Percentiles rank a stretch among this genome's conserved stretches.
phyloP scores from a whole-genome alignment of 805 yeast species.

The Starmerella ratchasimensis region DNA sequence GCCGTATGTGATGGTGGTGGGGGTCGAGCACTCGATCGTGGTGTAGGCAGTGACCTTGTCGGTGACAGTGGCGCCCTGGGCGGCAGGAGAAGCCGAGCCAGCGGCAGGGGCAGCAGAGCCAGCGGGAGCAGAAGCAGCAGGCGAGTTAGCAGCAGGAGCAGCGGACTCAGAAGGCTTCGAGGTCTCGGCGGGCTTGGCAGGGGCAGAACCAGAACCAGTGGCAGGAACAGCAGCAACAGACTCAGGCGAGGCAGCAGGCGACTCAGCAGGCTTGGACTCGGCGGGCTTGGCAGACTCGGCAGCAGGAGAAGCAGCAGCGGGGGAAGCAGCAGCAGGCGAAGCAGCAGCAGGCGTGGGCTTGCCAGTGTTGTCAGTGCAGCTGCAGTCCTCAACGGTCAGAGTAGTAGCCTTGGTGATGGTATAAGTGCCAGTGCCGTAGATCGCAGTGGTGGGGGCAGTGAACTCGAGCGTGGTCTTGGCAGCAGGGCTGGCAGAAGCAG shows the following conservation, averaged over 20 bases:
- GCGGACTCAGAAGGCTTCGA: background rate
- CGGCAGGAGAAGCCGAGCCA: background rate
- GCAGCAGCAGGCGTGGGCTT: conserved; percentile 28
- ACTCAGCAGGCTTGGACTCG: conserved; percentile 1
- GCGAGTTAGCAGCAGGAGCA: conserved; percentile 5
- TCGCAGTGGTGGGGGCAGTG: conserved; percentile 20
- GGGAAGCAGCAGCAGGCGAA: too few species aligned
- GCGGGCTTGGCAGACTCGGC: background rate
- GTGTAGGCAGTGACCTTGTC: conserved; percentile 18
- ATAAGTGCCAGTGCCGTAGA: conserved; percentile 29
- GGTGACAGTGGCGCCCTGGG: conserved; percentile 7
- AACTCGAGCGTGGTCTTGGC: conserved; percentile 16
- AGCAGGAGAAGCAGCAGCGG: background rate
- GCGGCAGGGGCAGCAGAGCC: background rate
- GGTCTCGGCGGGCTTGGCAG: too few species aligned
- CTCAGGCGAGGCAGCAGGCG: background rate
- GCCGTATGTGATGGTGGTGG: conserved; percentile 19
- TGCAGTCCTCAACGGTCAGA: conserved; percentile 43
- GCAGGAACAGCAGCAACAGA: too few species aligned
- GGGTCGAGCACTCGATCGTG: conserved; percentile 18
- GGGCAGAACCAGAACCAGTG: background rate
- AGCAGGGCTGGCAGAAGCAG: conserved; percentile 17
- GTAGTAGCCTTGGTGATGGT: conserved; percentile 37
- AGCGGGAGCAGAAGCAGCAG: too few species aligned
- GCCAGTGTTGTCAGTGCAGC: conserved; percentile 43